Evolutionary conservation across 306 rosid genomes (phyloP).

Genomic region (Astragalus glycyphyllos): DNA sequence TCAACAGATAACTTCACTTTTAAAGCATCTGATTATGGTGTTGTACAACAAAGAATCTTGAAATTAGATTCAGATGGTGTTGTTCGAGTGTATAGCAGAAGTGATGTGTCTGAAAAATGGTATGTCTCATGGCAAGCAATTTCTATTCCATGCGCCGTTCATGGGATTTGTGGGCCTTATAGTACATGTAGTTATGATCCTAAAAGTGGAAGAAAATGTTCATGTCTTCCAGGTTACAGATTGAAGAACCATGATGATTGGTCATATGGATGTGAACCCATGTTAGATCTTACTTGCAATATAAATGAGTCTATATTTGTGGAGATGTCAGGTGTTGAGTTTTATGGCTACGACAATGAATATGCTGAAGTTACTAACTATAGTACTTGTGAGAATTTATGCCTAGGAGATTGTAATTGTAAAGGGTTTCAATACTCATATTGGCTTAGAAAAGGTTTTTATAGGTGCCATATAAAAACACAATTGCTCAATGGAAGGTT

Average conservation of each 20-base stretch:
- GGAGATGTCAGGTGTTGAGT: no score
- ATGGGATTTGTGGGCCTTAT: constrained; percentile 13
- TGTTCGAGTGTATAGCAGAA: background rate
- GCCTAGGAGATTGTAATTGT: no score
- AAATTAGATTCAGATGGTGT: background rate
- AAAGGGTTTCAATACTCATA: no score
- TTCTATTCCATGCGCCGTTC: background rate
- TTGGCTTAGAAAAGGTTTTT: no score
- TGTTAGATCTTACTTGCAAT: background rate
- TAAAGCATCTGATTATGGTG: no score
- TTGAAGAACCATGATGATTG: background rate
- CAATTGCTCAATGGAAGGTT: no score
- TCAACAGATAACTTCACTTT: no score
- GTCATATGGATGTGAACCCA: constrained; percentile 13
- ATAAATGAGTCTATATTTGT: background rate
- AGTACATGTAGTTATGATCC: background rate
- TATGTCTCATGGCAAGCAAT: no score
- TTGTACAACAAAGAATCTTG: background rate
- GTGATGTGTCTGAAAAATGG: background rate
- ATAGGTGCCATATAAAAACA: no score
- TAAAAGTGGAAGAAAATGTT: constrained; percentile 24
- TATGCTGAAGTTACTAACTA: no score
- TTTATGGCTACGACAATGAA: no score
- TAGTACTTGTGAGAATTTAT: no score
- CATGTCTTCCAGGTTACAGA: background rate